These are phyloP conservation scores for Salisapilia sapeloensis DNA, from an alignment of 352 stramenopile genomes.

Conservation along the genomic window DNA sequence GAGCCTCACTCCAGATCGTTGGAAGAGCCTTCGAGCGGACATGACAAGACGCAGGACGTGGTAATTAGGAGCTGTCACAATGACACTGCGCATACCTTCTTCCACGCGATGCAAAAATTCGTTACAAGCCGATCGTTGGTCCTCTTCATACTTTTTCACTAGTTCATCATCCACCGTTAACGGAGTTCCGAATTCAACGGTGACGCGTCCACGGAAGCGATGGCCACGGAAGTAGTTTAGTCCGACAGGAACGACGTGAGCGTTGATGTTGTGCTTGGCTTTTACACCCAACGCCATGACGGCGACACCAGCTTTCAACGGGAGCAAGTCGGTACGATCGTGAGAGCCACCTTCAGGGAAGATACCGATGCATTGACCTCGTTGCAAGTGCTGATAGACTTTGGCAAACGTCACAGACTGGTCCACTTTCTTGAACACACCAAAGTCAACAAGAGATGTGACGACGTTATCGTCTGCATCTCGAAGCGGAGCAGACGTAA, in stretches of 20 bases:
- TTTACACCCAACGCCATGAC: constrained; percentile 95
- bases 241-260: constrained; percentile 93
- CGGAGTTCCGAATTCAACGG: constrained; percentile 92
- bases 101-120: constrained; percentile 68
- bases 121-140: constrained; percentile 74
- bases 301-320: constrained; percentile 95
- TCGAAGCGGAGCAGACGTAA: constrained; percentile 30
- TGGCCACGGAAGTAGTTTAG: constrained; percentile 97
- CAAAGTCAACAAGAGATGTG: constrained; percentile 34
- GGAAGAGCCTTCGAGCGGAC: constrained; percentile 90
- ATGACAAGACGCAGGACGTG: constrained; percentile 91
- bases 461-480: constrained; percentile 16
- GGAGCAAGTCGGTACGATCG: constrained; percentile 93
- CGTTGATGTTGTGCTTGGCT: constrained; percentile 92
- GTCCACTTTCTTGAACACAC: constrained; percentile 85
- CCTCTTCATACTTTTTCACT: constrained; percentile 76
- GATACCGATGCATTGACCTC: constrained; percentile 88
- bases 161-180: constrained; percentile 74
- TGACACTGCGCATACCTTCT: constrained; percentile 82
- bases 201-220: constrained; percentile 90
- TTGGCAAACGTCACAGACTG: constrained; percentile 85
- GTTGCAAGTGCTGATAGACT: constrained; percentile 82
- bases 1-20: constrained; percentile 71
- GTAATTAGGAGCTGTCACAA: constrained; percentile 96
- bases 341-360: constrained; percentile 97